Conservation (phyloP, 306 rosid genomes). For the Parietaria judaica region DNA sequence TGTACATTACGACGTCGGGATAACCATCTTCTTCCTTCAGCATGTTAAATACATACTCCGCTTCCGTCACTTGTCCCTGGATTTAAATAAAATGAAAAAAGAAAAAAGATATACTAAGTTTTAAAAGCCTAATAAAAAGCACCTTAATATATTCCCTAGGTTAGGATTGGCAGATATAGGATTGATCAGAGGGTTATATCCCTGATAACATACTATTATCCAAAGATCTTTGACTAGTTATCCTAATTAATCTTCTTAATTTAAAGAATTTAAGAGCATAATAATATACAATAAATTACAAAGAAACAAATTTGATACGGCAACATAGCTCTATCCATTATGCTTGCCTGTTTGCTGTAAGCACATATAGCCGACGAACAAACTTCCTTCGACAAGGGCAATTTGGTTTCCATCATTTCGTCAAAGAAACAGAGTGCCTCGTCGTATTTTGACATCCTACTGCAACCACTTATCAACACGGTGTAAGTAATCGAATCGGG, state of each 20-base stretch:
- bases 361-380: conserved; percentile 72
- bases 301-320: too few relatives aligned
- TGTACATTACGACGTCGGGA: conserved; percentile 73
- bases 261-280: too few relatives aligned
- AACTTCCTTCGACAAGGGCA: conserved; percentile 69
- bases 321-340: conserved; percentile 9
- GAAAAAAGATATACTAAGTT: conserved; percentile 9
- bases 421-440: conserved; percentile 57
- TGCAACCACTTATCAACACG: conserved; percentile 85
- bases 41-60: conserved; percentile 61
- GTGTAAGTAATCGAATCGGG: conserved; percentile 72
- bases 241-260: too few relatives aligned
- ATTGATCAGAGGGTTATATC: too few relatives aligned
- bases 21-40: conserved; percentile 55
- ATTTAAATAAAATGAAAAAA: conserved; percentile 20
- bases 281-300: too few relatives aligned
- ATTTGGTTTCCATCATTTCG: conserved; percentile 55
- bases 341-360: conserved; percentile 71
- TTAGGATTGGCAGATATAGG: too few relatives aligned
- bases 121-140: conserved; percentile 13
- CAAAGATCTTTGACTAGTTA: too few relatives aligned
- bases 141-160: background rate
- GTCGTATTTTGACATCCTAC: conserved; percentile 68
- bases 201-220: background rate
- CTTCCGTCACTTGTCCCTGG: conserved; percentile 62